Percentiles rank a stretch among this genome's conserved stretches.
phyloP scores from a whole-genome alignment of 345 rosid genomes.

The Eucalyptus regnans region DNA sequence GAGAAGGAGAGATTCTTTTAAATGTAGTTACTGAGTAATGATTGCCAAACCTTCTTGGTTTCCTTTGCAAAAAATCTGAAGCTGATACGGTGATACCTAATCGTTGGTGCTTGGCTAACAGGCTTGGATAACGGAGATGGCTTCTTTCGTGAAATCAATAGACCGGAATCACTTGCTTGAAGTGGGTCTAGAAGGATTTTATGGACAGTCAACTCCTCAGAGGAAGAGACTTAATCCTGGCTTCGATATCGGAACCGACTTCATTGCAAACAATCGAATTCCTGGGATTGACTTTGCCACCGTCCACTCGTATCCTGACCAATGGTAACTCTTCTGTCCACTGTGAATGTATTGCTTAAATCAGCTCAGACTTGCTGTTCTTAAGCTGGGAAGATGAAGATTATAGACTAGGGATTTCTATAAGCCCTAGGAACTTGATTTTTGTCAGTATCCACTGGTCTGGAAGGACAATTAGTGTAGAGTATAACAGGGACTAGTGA shows the following conservation, averaged over 20 bases:
- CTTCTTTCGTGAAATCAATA: constrained; percentile 61
- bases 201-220: constrained; percentile 64
- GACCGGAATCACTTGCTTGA: constrained; percentile 78
- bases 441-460: neutral
- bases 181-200: constrained; percentile 85
- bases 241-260: constrained; percentile 70
- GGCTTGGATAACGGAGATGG: constrained; percentile 93
- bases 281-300: constrained; percentile 80
- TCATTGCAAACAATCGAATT: constrained; percentile 65
- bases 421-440: neutral
- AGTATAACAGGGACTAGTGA: neutral
- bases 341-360: neutral
- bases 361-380: neutral
- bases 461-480: neutral
- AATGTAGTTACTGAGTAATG: neutral
- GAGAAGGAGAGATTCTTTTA: neutral
- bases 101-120: constrained; percentile 7
- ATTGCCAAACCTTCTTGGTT: neutral
- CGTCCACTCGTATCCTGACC: constrained; percentile 85
- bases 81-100: neutral
- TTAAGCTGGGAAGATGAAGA: neutral
- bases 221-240: constrained; percentile 61
- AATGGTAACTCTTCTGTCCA: constrained; percentile 39
- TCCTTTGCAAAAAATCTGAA: neutral
- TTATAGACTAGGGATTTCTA: neutral